Evolutionary conservation across 2,329 filamentous ascomycete genomes (phyloP).

Genomic region (Westerdykella sp.): DNA sequence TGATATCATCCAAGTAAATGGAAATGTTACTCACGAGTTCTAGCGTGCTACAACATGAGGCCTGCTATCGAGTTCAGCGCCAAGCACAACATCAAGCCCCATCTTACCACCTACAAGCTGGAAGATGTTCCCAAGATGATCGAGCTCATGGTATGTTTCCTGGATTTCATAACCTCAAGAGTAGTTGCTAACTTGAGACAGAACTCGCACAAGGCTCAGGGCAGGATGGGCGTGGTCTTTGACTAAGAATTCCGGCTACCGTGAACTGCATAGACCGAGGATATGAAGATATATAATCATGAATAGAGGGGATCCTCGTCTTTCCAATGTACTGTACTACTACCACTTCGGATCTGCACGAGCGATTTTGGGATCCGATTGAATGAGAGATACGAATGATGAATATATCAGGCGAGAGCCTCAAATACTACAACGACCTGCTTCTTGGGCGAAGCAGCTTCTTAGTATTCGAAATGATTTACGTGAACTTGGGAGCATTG

Average conservation of each 20-base stretch:
- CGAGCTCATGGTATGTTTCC: constrained; percentile 22
- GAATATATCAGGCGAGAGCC: no score
- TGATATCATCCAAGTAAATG: constrained; percentile 3
- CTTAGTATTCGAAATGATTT: no score
- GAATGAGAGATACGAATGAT: no score
- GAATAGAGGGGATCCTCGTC: no score
- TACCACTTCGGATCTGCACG: no score
- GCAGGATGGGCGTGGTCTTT: constrained; percentile 28
- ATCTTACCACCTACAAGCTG: constrained; percentile 22
- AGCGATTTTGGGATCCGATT: no score
- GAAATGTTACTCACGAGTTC: constrained; percentile 40
- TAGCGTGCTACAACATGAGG: constrained; percentile 36
- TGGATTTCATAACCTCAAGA: neutral
- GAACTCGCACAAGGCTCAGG: constrained; percentile 24
- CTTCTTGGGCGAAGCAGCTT: no score
- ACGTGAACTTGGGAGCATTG: no score
- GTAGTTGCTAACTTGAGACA: neutral
- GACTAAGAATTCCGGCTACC: constrained; percentile 7
- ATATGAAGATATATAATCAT: neutral
- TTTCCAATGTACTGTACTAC: no score
- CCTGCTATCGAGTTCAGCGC: constrained; percentile 30
- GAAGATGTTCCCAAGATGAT: constrained; percentile 33
- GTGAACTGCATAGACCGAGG: neutral
- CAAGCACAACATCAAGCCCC: constrained; percentile 29
- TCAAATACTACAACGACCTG: no score